Percentiles rank a stretch among this genome's conserved stretches.
These are phyloP conservation scores for Phytophthora hibernalis DNA, from an alignment of 352 stramenopile genomes.

Conservation along the genomic window DNA sequence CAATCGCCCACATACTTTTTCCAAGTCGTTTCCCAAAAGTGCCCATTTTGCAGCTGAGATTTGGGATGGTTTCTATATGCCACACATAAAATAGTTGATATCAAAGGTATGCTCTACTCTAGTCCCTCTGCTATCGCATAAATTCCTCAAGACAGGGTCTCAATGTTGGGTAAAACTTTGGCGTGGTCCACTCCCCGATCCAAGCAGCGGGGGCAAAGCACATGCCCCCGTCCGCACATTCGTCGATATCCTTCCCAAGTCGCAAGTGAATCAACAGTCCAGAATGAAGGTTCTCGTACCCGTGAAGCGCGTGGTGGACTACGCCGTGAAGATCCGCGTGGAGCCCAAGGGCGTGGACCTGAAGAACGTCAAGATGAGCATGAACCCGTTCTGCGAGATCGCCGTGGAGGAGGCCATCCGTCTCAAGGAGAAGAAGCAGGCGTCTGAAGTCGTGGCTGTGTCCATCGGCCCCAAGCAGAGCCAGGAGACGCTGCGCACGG, in stretches of 20 bases:
- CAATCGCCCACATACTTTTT: not conserved
- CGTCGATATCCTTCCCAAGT: conserved; percentile 16
- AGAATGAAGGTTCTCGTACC: conserved; percentile 95
- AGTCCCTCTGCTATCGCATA: too few species aligned
- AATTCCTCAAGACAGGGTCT: not conserved
- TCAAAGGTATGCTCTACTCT: too few species aligned
- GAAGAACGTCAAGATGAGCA: conserved; percentile 99
- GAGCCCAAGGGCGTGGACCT: conserved; percentile 95
- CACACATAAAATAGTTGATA: not conserved
- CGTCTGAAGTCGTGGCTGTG: conserved; percentile 95
- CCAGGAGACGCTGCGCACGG: conserved; percentile 96
- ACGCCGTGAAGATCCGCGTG: conserved; percentile 98
- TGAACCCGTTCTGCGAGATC: conserved; percentile 99
- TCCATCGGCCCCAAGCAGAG: conserved; percentile 98
- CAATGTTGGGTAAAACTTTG: not conserved
- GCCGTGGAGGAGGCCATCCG: conserved; percentile 98
- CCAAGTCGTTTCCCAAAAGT: not conserved
- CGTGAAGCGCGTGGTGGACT: conserved; percentile 98
- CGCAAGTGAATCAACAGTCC: not conserved
- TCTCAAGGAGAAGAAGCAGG: conserved; percentile 98
- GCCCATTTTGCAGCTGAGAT: not conserved
- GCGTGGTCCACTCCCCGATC: conserved; percentile 6
- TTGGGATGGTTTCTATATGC: not conserved
- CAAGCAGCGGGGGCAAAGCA: conserved; percentile 1
- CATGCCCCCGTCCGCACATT: conserved; percentile 22